Evolutionary conservation across 2,329 filamentous ascomycete species (phyloP).

Genomic region (Berkeleyomyces basicola): DNA sequence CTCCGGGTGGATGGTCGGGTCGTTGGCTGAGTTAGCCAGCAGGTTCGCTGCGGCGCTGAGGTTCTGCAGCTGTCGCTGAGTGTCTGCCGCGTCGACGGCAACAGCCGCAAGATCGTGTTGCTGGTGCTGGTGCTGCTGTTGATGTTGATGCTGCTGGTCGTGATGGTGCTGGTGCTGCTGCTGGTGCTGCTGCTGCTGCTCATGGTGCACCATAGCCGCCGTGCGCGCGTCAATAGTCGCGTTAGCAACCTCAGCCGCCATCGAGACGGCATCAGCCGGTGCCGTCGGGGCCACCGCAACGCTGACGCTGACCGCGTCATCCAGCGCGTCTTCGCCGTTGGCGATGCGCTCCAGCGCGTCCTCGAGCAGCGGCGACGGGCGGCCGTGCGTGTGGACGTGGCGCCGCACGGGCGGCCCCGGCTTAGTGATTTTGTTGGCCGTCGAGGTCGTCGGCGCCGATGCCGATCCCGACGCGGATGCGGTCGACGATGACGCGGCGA

Average conservation of each 20-base stretch:
- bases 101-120: constrained; percentile 12
- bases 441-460: neutral
- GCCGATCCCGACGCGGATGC: neutral
- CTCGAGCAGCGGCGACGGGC: constrained; percentile 10
- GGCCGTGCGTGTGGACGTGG: neutral
- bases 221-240: neutral
- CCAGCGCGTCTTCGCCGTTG: neutral
- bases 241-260: neutral
- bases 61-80: constrained; percentile 14
- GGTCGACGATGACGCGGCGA: constrained; percentile 1
- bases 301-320: neutral
- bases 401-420: constrained; percentile 2
- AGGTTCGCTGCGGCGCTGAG: constrained; percentile 19
- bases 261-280: neutral
- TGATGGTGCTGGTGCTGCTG: constrained; percentile 11
- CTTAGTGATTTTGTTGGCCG: constrained; percentile 10
- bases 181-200: constrained; percentile 3
- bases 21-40: constrained; percentile 19
- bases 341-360: constrained; percentile 9
- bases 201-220: constrained; percentile 2
- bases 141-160: constrained; percentile 8
- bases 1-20: constrained; percentile 17
- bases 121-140: constrained; percentile 13
- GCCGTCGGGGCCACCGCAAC: neutral
- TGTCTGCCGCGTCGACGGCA: constrained; percentile 9